Evolutionary conservation across 495 filamentous ascomycete species (phyloP).

Genomic region (Astrocystis sublimbata): DNA sequence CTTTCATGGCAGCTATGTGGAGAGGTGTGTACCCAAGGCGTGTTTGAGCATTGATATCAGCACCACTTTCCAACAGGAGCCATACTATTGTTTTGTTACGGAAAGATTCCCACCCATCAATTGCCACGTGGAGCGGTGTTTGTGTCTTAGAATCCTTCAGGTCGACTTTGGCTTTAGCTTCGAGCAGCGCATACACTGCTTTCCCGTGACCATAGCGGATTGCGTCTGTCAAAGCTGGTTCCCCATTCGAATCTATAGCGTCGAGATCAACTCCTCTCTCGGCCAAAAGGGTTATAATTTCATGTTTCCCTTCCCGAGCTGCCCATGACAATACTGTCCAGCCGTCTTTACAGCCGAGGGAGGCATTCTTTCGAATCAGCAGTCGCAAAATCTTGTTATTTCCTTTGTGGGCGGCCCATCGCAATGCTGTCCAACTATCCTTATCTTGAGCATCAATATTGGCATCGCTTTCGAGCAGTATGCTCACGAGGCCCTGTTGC

Average conservation of each 20-base stretch:
- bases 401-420: conserved; percentile 10
- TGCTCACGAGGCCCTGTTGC: neutral
- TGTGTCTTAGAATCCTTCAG: neutral
- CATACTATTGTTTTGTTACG: neutral
- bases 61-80: neutral
- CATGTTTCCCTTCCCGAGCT: neutral
- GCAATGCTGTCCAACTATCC: conserved; percentile 11
- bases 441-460: conserved; percentile 14
- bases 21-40: neutral
- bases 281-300: neutral
- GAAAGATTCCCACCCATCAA: neutral
- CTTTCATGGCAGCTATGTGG: neutral
- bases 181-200: neutral
- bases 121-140: neutral
- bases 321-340: neutral
- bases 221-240: neutral
- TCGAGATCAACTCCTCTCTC: neutral
- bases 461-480: neutral
- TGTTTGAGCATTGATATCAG: conserved; percentile 3
- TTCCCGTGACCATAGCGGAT: neutral
- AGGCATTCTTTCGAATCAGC: conserved; percentile 1
- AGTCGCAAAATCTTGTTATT: conserved; percentile 3
- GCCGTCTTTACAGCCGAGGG: neutral
- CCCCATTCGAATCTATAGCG: neutral
- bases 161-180: neutral